Percentiles rank a stretch among this genome's conserved stretches.
phyloP scores from a whole-genome alignment of 441 rosid species.

The Manihot esculenta region DNA sequence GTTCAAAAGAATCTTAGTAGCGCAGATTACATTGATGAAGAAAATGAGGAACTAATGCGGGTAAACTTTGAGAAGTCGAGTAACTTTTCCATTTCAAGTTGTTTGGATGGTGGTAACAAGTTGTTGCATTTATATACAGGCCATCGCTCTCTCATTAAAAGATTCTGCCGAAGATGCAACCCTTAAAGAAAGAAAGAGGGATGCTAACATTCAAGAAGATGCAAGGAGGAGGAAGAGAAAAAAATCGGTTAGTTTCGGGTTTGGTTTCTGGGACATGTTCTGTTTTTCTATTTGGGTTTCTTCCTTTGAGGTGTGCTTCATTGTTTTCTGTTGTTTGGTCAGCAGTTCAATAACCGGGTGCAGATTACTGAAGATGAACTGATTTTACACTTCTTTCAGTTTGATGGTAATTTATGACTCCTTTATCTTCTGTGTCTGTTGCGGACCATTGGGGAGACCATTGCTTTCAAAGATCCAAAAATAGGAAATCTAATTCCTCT shows the following conservation, averaged over 20 bases:
- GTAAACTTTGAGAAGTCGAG: slow-evolving; percentile 28
- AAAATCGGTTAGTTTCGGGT: slow-evolving; percentile 44
- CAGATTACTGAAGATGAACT: slow-evolving; percentile 85
- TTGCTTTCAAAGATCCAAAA: too few relatives aligned
- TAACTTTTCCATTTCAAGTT: background rate
- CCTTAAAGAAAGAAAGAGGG: slow-evolving; percentile 35
- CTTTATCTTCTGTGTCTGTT: background rate
- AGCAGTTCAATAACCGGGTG: slow-evolving; percentile 56
- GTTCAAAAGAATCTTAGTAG: slow-evolving; percentile 23
- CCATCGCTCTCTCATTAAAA: slow-evolving; percentile 74
- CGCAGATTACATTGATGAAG: slow-evolving; percentile 34
- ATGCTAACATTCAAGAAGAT: slow-evolving; percentile 25
- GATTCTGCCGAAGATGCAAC: slow-evolving; percentile 33
- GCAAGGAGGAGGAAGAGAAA: slow-evolving; percentile 42
- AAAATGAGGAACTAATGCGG: slow-evolving; percentile 55
- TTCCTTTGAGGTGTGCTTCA: slow-evolving; percentile 3
- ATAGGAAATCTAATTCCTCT: background rate
- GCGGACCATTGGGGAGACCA: background rate
- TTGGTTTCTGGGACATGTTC: slow-evolving; percentile 7
- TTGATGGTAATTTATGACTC: slow-evolving; percentile 58
- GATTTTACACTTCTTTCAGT: slow-evolving; percentile 66
- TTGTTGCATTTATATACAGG: slow-evolving; percentile 37
- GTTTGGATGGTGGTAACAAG: background rate
- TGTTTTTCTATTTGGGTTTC: slow-evolving; percentile 7
- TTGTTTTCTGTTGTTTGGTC: slow-evolving; percentile 11